These are phyloP conservation scores for Pleurotus sapidus DNA, from an alignment of 768 basidiomycete genomes.

Conservation along the genomic window DNA sequence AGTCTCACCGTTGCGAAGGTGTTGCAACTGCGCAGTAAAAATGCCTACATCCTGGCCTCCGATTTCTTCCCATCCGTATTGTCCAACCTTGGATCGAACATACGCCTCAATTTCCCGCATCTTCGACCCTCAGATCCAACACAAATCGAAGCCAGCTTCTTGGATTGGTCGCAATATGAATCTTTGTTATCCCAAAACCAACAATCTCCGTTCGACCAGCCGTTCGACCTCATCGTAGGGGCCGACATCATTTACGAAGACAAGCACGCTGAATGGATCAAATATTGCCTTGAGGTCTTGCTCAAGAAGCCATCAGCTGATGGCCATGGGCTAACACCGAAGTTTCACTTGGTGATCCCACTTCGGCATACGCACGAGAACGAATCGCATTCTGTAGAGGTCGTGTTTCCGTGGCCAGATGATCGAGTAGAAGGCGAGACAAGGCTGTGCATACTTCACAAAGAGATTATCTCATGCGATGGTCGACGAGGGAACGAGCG, in stretches of 20 bases:
- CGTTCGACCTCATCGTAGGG: conserved; percentile 72
- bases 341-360: conserved; percentile 78
- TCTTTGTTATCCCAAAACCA: conserved; percentile 4
- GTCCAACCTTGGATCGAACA: conserved; percentile 62
- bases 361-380: conserved; percentile 58
- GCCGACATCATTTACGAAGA: conserved; percentile 85
- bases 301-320: conserved; percentile 31
- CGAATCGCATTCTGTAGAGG: conserved; percentile 60
- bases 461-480: conserved; percentile 56
- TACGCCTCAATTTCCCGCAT: conserved; percentile 50
- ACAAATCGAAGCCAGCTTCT: conserved; percentile 17
- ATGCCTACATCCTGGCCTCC: conserved; percentile 54
- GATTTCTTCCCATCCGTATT: conserved; percentile 79
- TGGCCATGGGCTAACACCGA: not conserved
- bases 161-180: conserved; percentile 58
- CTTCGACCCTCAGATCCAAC: not conserved
- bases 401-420: conserved; percentile 37
- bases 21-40: conserved; percentile 15
- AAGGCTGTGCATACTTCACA: conserved; percentile 48
- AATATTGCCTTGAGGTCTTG: conserved; percentile 48
- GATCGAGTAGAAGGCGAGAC: conserved; percentile 8
- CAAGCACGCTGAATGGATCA: conserved; percentile 70
- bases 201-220: conserved; percentile 23
- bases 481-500: conserved; percentile 28
- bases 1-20: conserved; percentile 57